phyloP scores from a whole-genome alignment of 2,329 filamentous ascomycete genomes.

The Epichloe glyceriae region DNA sequence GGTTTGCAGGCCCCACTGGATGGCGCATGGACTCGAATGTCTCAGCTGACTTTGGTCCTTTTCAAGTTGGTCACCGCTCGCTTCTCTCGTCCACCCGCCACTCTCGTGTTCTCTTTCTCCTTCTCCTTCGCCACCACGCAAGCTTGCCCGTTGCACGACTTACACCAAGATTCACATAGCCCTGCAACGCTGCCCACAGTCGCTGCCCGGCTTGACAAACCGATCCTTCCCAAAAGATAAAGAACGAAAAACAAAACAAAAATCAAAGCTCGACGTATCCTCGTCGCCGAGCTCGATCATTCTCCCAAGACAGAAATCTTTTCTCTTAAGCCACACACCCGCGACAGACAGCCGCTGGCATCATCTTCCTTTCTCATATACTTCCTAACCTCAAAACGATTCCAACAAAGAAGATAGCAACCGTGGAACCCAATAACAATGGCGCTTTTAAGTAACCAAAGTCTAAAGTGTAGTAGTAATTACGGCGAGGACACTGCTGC shows the following conservation, averaged over 20 bases:
- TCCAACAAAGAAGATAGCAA: constrained; percentile 10
- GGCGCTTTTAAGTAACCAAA: constrained; percentile 60
- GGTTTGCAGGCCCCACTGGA: not conserved
- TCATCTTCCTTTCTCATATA: constrained; percentile 7
- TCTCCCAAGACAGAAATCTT: not conserved
- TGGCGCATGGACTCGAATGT: not conserved
- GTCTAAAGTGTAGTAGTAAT: constrained; percentile 61
- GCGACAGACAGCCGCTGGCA: not conserved
- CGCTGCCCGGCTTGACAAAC: not conserved
- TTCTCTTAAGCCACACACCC: not conserved
- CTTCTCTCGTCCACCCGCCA: not conserved
- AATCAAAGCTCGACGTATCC: not conserved
- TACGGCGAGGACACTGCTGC: constrained; percentile 55
- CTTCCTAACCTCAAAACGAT: not conserved
- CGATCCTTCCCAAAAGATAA: not conserved
- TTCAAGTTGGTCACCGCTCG: not conserved
- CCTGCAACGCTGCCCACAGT: not conserved
- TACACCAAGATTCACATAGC: not conserved
- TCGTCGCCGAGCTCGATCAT: not conserved
- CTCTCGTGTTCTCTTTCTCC: not conserved
- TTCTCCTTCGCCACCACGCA: not conserved
- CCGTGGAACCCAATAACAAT: constrained; percentile 26
- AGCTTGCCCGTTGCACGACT: not conserved
- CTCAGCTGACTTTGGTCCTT: constrained; percentile 1
- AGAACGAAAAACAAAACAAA: not conserved